Evolutionary conservation across 129 eudicot genomes (phyloP), one percentile per base, ranked within the genome.

Genomic region (Silybum marianum): DNA sequence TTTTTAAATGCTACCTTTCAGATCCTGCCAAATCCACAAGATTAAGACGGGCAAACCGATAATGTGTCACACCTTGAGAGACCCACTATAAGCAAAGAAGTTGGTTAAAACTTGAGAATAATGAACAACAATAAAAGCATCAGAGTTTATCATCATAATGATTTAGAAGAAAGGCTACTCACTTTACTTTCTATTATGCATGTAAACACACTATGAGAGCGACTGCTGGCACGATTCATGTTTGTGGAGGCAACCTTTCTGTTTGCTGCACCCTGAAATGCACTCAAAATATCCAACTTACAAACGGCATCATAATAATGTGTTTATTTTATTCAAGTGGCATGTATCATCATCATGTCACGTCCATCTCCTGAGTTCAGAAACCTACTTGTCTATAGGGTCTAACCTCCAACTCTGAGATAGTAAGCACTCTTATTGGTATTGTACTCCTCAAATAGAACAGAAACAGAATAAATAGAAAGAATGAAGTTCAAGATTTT

Each of bases 1-100:
- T 79, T 13, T 26, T 78, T 19, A 14, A n/a, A 25, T 30, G 48
- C 72, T 84, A 93, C 99, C 99, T 96, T 86, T 96, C 99, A 83
- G 99, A 96, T 82, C 99, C 99, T n/a, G 99, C 99, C 77, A 96
- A 85, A 90, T 96, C 99, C 75, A 96, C 99, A 81, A 96, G 98
- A 85, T 96, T 96, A 72, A 96, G 95, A 60, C 98, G 90, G 51
- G 99, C 90, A 90, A 96, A 96, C n/a, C 99, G 87, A 79, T 90
- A 93, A 88, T 93, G 99, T 73, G 98, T 96, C 65, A 96, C 98
- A 28, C 99, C 99, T 88, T 96, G 97, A 75, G 97, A 88, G 80
- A 82, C 95, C 98, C 98, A 96, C 99, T 96, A 73, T 85, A 88
- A 36, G 75, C 54, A 78, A 84, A 72, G 24, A 70, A 46, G 69